Evolutionary conservation across 441 rosid species (phyloP).

Genomic region (Erodium chrysanthum): DNA sequence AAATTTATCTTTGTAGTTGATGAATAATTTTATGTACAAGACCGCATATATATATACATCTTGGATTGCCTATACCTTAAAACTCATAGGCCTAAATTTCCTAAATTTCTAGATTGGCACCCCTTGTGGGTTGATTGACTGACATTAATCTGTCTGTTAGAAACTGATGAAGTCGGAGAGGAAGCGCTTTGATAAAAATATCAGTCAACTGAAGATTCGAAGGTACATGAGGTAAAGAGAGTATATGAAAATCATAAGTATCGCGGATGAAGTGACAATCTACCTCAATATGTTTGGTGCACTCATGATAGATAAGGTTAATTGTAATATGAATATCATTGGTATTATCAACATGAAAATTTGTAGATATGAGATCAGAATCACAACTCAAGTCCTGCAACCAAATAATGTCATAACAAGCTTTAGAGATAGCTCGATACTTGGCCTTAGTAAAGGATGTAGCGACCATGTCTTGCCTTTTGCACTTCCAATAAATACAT

Average conservation of each 20-base stretch:
- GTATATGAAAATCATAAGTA: background rate
- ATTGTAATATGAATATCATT: background rate
- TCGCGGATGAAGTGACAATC: background rate
- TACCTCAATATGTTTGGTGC: background rate
- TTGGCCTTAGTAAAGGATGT: no score
- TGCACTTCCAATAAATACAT: no score
- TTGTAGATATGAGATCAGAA: no score
- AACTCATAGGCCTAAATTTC: no score
- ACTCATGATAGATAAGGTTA: background rate
- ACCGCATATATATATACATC: no score
- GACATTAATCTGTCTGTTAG: background rate
- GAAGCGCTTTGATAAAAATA: background rate
- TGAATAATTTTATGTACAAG: no score
- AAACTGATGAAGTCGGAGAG: background rate
- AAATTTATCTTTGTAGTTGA: background rate
- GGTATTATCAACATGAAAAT: no score
- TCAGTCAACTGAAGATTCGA: background rate
- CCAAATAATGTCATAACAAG: no score
- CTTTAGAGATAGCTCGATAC: no score
- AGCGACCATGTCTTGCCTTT: no score
- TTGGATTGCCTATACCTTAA: no score
- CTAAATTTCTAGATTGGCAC: background rate
- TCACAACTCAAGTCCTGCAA: no score
- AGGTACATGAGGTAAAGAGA: conserved; percentile 5
- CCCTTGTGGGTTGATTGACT: background rate